These are phyloP conservation scores for Pythium myriotylum DNA, from an alignment of 352 stramenopile genomes.

Conservation along the genomic window DNA sequence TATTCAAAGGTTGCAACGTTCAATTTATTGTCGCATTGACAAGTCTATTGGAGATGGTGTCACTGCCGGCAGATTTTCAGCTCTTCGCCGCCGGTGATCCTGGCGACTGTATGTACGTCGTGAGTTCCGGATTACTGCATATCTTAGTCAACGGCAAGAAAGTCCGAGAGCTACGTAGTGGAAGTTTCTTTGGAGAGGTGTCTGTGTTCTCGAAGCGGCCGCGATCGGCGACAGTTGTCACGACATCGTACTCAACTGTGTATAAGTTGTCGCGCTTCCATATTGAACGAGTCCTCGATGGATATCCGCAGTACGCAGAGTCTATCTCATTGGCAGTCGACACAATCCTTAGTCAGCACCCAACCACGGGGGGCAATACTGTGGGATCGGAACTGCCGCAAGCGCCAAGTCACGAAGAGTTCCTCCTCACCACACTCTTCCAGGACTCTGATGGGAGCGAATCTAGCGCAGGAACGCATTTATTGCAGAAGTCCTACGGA, in stretches of 20 bases:
- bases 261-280: conserved; percentile 68
- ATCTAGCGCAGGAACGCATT: background rate
- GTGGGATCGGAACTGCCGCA: background rate
- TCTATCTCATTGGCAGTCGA: conserved; percentile 48
- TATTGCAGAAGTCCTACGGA: background rate
- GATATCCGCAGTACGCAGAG: conserved; percentile 55
- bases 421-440: conserved; percentile 57
- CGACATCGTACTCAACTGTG: conserved; percentile 64
- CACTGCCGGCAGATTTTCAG: conserved; percentile 53
- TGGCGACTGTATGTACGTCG: conserved; percentile 76
- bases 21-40: conserved; percentile 71
- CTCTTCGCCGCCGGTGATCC: conserved; percentile 58
- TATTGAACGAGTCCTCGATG: conserved; percentile 59
- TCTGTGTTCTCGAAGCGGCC: conserved; percentile 67
- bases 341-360: conserved; percentile 45
- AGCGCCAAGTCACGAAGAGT: conserved; percentile 34
- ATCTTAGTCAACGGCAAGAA: conserved; percentile 62
- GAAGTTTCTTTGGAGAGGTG: conserved; percentile 73
- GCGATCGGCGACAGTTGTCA: conserved; percentile 59
- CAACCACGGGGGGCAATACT: conserved; percentile 22
- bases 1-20: conserved; percentile 64
- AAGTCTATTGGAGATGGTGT: conserved; percentile 65
- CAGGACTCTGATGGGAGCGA: conserved; percentile 27
- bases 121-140: conserved; percentile 61
- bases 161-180: conserved; percentile 65